A percentile compares a stretch with the other conserved stretches of the same genome.
Conservation (phyloP, 1,284 basidiomycete species). For the Sporisorium graminicola region DNA sequence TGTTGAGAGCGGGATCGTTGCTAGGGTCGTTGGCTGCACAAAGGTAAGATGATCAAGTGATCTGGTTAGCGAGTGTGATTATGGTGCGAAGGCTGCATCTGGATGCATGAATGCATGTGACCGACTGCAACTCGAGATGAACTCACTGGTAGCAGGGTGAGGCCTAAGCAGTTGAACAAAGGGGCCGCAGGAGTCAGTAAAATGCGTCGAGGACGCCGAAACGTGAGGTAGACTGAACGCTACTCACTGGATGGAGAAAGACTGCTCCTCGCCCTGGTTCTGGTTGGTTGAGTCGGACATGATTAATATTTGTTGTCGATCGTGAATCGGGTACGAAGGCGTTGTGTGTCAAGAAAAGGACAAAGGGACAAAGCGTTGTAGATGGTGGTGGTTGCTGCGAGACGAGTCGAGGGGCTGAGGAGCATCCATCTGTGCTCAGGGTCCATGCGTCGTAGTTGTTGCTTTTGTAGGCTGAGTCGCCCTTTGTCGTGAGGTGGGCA, state of each 20-base stretch:
- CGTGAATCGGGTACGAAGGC: not conserved
- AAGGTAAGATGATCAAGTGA: not conserved
- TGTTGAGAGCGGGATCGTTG: slow-evolving; percentile 50
- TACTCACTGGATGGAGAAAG: slow-evolving; percentile 58
- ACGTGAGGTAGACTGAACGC: not conserved
- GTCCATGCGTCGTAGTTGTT: not conserved
- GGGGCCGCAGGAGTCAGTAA: slow-evolving; percentile 8
- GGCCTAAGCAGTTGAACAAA: slow-evolving; percentile 23
- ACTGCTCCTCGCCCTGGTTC: slow-evolving; percentile 54
- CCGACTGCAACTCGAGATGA: not conserved
- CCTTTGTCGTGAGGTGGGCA: not conserved
- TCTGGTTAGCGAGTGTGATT: slow-evolving; percentile 9
- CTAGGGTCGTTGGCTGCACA: slow-evolving; percentile 51
- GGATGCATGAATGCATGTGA: not conserved
- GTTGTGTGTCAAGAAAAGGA: not conserved
- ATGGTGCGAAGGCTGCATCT: not conserved
- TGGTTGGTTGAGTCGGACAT: slow-evolving; percentile 51
- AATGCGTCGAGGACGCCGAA: not conserved
- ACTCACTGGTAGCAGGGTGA: slow-evolving; percentile 57
- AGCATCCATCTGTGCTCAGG: not conserved
- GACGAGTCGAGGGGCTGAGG: not conserved
- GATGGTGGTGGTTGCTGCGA: slow-evolving; percentile 6
- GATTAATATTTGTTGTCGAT: too few relatives aligned
- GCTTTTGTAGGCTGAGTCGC: not conserved
- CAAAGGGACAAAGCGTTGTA: slow-evolving; percentile 3